A percentile compares a stretch with the other conserved stretches of the same genome.
phyloP scores from a whole-genome alignment of 1,284 basidiomycete species.

The Trametes sp. region DNA sequence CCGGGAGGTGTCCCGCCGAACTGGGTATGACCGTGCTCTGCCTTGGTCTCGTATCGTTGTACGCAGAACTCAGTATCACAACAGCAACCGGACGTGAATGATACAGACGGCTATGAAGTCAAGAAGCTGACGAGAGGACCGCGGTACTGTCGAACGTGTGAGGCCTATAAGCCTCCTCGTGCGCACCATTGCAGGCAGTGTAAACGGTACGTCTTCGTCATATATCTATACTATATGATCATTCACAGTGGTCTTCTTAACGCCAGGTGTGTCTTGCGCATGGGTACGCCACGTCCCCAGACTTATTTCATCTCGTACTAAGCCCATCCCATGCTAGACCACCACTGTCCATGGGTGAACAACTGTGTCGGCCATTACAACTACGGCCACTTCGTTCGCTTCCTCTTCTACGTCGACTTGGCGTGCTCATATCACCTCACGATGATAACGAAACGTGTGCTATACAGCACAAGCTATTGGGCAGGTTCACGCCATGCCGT shows the following conservation, averaged over 20 bases:
- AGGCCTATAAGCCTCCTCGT: constrained; percentile 75
- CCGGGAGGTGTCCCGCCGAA: constrained; percentile 83
- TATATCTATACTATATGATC: neutral
- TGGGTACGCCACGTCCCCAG: no score
- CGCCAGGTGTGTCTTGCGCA: constrained; percentile 79
- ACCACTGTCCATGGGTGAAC: constrained; percentile 93
- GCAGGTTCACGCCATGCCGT: constrained; percentile 47
- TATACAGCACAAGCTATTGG: constrained; percentile 61
- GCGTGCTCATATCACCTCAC: constrained; percentile 83
- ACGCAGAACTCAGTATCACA: no score
- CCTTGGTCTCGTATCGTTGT: constrained; percentile 12
- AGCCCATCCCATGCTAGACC: constrained; percentile 57
- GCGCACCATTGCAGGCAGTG: constrained; percentile 93
- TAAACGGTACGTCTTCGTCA: constrained; percentile 65
- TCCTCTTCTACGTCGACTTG: constrained; percentile 92
- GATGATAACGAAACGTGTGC: constrained; percentile 77
- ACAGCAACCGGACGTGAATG: constrained; percentile 78
- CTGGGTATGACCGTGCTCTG: constrained; percentile 67
- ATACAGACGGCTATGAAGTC: constrained; percentile 81
- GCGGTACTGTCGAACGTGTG: constrained; percentile 84
- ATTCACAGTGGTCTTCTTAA: neutral
- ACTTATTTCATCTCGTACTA: no score
- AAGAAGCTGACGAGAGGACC: constrained; percentile 84
- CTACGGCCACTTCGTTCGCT: constrained; percentile 91
- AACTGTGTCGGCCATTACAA: constrained; percentile 93